Conservation (phyloP, 2,329 filamentous ascomycete genomes). For the Cordyceps tenuipes region DNA sequence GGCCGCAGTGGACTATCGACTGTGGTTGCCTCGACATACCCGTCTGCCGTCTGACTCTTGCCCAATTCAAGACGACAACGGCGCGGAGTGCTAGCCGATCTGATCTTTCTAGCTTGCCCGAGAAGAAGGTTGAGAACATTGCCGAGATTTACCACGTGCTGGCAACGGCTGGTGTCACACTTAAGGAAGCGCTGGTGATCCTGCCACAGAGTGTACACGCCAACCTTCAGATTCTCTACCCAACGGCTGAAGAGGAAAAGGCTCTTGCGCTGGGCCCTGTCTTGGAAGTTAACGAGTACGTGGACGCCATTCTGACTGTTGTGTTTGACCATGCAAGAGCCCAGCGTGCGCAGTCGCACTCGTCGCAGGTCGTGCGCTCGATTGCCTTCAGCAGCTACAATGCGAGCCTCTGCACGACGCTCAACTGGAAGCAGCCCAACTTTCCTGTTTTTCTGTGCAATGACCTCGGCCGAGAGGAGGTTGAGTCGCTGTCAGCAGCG, state of each 20-base stretch:
- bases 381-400: slow-evolving; percentile 95
- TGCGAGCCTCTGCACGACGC: slow-evolving; percentile 76
- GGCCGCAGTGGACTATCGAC: slow-evolving; percentile 73
- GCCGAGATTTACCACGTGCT: slow-evolving; percentile 64
- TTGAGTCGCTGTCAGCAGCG: slow-evolving; percentile 29
- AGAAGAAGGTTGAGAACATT: slow-evolving; percentile 45
- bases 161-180: slow-evolving; percentile 66
- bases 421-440: slow-evolving; percentile 99
- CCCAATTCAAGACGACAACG: slow-evolving; percentile 56
- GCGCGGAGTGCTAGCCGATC: slow-evolving; percentile 32
- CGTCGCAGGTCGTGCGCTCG: slow-evolving; percentile 66
- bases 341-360: slow-evolving; percentile 46
- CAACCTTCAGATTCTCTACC: slow-evolving; percentile 88
- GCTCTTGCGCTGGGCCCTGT: slow-evolving; percentile 62
- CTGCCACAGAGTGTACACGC: slow-evolving; percentile 76
- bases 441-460: slow-evolving; percentile 96
- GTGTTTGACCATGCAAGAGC: slow-evolving; percentile 86
- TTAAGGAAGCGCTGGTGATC: slow-evolving; percentile 66
- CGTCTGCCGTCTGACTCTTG: slow-evolving; percentile 67
- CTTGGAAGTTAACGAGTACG: slow-evolving; percentile 76
- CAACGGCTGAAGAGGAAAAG: slow-evolving; percentile 65
- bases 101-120: slow-evolving; percentile 34
- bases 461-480: slow-evolving; percentile 60
- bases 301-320: slow-evolving; percentile 71
- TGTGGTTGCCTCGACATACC: slow-evolving; percentile 73